Base-by-base conservation (phyloP, 2,329 filamentous ascomycete genomes). In the Verticillium zaregamsianum region DNA sequence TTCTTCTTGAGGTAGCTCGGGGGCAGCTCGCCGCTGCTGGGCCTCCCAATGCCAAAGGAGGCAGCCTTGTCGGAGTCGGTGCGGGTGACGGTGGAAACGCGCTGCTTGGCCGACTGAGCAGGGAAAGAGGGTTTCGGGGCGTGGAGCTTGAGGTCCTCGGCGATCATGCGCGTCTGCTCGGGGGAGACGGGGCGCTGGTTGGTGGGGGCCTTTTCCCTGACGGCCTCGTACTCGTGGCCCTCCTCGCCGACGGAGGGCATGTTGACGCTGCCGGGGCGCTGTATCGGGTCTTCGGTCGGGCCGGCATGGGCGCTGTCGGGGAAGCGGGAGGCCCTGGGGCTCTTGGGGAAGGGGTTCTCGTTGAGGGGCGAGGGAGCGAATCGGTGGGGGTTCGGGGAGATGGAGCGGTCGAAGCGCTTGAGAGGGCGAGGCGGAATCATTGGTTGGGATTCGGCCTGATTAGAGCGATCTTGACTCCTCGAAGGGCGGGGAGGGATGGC, bases 21-120 rank as follows among this genome's bases (percentile, higher is more conserved):
- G 70, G 60, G 80, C 74, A 61, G 73, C 57, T 90, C 85, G n/a
- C 78, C 79, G 60, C 82, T 81, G 62, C 82, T 82, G 45, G 86
- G 81, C 61, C 87, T 89, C 66, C 92, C 92, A 71, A 97, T 86
- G 65, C 93, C 93, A 64, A 89, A 92, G n/a, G 90, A 86, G 20
- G 91, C 92, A 64, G 92, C 93, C 73, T 89, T 88, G 57, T 89
- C 87, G n/a, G 92, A 96, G 77, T 97, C 93, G 67, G 93, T 97
- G 67, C 92, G 89, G 37, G 94, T 97, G 64, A 97, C 93, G 15
- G 86, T 82, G 72, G 90, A 87, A 58, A 97, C 92, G 70, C 90
- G 87, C 73, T 91, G 87, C 77, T 93, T 95, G 63, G 93, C 93
- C 69, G 89, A 95, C 23, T 87, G 86, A 55, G 86, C 86, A 11